Evolutionary conservation across 371 early-diverging fungal genomes (phyloP).

Genomic region (Homolaphlyctis polyrhiza): DNA sequence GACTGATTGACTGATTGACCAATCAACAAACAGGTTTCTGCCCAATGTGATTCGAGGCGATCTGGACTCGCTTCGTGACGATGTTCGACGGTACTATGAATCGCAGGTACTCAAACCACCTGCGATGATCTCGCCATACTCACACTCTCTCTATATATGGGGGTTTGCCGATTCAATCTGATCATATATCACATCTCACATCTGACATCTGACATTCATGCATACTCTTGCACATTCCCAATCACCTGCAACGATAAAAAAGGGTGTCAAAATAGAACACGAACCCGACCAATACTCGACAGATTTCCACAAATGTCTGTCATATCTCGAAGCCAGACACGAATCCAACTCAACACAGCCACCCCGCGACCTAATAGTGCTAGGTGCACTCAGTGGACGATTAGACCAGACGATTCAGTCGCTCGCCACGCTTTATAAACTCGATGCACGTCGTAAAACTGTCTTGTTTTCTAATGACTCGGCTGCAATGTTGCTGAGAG

Average conservation of each 20-base stretch:
- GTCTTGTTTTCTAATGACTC: conserved; percentile 67
- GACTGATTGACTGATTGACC: background rate
- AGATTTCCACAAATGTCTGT: conserved; percentile 83
- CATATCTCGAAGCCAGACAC: conserved; percentile 18
- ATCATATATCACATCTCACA: too few relatives aligned
- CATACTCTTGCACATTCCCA: too few relatives aligned
- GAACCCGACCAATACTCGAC: conserved; percentile 65
- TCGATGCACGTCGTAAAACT: conserved; percentile 46
- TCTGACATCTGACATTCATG: too few relatives aligned
- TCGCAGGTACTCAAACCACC: too few relatives aligned
- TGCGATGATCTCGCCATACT: too few relatives aligned
- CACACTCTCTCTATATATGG: too few relatives aligned
- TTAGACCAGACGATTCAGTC: conserved; percentile 84
- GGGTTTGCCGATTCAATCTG: too few relatives aligned
- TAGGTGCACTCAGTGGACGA: conserved; percentile 82
- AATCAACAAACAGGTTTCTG: conserved; percentile 43
- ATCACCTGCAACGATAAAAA: too few relatives aligned
- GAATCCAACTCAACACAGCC: background rate
- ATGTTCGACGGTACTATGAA: conserved; percentile 63
- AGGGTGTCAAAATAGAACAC: conserved; percentile 6
- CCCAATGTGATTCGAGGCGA: conserved; percentile 84
- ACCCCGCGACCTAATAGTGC: conserved; percentile 47
- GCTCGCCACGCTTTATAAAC: conserved; percentile 62
- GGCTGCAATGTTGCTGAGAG: conserved; percentile 60
- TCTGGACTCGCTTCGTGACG: conserved; percentile 70